These are phyloP conservation scores for Ophiocordyceps camponoti-rufipedis DNA, from an alignment of 2,329 filamentous ascomycete species.

Conservation along the genomic window DNA sequence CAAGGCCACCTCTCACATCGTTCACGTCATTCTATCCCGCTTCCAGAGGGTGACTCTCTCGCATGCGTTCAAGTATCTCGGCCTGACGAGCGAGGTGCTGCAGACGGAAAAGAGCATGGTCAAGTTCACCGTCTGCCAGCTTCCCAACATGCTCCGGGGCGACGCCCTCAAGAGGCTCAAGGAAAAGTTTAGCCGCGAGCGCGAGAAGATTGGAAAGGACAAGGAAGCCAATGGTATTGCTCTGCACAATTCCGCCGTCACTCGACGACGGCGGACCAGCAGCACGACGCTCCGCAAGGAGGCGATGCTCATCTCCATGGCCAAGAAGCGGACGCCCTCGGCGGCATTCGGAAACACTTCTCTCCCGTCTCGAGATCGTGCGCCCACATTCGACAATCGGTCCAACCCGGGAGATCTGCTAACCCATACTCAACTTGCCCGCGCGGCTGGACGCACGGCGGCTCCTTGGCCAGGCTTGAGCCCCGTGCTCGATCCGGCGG, in stretches of 20 bases:
- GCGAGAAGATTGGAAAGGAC: conserved; percentile 62
- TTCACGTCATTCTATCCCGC: conserved; percentile 89
- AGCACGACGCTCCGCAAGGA: conserved; percentile 64
- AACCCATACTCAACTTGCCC: conserved; percentile 55
- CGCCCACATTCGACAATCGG: conserved; percentile 20
- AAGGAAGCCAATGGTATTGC: conserved; percentile 81
- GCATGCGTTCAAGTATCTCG: conserved; percentile 87
- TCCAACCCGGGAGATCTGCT: conserved; percentile 63
- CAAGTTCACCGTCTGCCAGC: conserved; percentile 74
- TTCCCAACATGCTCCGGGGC: conserved; percentile 80
- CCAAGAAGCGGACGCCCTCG: conserved; percentile 25
- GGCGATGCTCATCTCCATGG: conserved; percentile 51
- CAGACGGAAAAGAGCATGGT: conserved; percentile 90
- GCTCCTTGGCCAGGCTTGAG: conserved; percentile 4
- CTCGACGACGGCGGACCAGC: conserved; percentile 52
- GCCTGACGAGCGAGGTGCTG: conserved; percentile 77
- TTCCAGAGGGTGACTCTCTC: conserved; percentile 88
- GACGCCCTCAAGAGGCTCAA: conserved; percentile 70
- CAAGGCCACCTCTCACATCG: conserved; percentile 90
- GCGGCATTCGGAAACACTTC: conserved; percentile 20
- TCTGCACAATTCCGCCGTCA: conserved; percentile 59
- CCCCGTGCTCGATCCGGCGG: conserved; percentile 8
- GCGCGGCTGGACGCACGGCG: conserved; percentile 31
- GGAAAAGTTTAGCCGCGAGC: conserved; percentile 77
- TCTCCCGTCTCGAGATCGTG: conserved; percentile 21